Evolutionary conservation across 345 rosid species (phyloP).

Genomic region (Cardamine resedifolia): DNA sequence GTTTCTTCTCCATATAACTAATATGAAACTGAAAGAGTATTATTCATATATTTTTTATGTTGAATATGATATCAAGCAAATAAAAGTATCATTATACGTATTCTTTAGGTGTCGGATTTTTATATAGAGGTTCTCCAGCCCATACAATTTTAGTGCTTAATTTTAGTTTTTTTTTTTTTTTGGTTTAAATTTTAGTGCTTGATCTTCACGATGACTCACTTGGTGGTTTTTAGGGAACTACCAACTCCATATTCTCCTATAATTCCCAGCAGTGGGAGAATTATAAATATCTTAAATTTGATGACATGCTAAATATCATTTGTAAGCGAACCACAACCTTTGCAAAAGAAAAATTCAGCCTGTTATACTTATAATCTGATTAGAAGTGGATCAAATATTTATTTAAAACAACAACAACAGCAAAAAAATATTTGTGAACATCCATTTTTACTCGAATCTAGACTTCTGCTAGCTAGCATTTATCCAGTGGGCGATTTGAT

Average conservation of each 20-base stretch:
- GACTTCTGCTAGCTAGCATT: neutral
- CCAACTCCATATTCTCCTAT: neutral
- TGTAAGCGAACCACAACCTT: neutral
- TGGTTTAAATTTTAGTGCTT: neutral
- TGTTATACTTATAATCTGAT: neutral
- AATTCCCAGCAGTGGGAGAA: neutral
- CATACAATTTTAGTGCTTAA: neutral
- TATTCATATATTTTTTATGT: no score
- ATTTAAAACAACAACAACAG: no score
- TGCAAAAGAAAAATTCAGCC: neutral
- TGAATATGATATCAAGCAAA: no score
- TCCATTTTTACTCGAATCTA: neutral
- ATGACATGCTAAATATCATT: neutral
- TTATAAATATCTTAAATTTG: neutral
- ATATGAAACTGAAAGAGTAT: no score
- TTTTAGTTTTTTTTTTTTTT: no score
- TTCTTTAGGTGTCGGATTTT: no score
- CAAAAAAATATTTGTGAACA: neutral
- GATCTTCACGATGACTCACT: neutral
- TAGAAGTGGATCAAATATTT: neutral
- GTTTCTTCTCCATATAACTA: no score
- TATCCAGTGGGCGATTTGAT: neutral
- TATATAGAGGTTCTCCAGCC: no score
- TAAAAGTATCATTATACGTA: no score
- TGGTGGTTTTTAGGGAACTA: neutral